A percentile compares a stretch with the other conserved stretches of the same genome.
Conservation (phyloP, 257 asterid genomes). For the Ilex aquifolium region DNA sequence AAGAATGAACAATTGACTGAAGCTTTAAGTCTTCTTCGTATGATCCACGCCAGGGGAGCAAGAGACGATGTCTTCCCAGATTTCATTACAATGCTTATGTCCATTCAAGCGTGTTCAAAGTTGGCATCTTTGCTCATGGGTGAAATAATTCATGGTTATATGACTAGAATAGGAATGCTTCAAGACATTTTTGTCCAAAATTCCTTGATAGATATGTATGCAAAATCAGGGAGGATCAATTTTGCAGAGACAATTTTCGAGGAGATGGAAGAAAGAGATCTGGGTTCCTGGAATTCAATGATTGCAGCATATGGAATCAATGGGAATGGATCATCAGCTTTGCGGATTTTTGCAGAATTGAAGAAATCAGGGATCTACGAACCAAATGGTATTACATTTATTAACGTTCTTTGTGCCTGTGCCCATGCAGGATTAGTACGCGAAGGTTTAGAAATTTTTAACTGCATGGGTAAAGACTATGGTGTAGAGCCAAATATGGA, state of each 20-base stretch:
- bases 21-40: slow-evolving; percentile 28
- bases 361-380: no score
- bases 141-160: slow-evolving; percentile 30
- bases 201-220: slow-evolving; percentile 44
- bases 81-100: slow-evolving; percentile 35
- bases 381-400: no score
- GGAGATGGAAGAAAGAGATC: slow-evolving; percentile 35
- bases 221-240: slow-evolving; percentile 34
- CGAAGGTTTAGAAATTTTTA: no score
- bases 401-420: no score
- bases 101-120: slow-evolving; percentile 38
- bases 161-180: slow-evolving; percentile 28
- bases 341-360: background rate
- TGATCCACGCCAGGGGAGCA: slow-evolving; percentile 19
- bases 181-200: slow-evolving; percentile 38
- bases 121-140: slow-evolving; percentile 29
- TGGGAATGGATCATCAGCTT: slow-evolving; percentile 30
- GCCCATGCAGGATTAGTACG: no score
- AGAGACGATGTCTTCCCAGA: slow-evolving; percentile 24
- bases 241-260: slow-evolving; percentile 28
- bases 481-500: no score
- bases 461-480: no score
- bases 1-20: slow-evolving; percentile 25
- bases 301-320: slow-evolving; percentile 40
- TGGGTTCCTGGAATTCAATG: slow-evolving; percentile 44